These are phyloP conservation scores for Tardiomyces digboiensis DNA, from an alignment of 1,139 yeast species.

Conservation along the genomic window DNA sequence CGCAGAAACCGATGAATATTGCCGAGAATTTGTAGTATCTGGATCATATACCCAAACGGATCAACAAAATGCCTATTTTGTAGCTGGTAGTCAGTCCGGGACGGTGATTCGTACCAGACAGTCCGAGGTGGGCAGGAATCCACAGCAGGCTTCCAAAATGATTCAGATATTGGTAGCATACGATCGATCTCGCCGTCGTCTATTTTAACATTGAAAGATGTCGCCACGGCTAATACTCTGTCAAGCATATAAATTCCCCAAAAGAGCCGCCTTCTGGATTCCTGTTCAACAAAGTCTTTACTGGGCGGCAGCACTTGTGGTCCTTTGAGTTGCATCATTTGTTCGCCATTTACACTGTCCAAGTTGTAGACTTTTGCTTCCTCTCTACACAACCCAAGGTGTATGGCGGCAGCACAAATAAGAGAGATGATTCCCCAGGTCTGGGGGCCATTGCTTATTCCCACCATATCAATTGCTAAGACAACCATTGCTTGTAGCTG, in stretches of 20 bases:
- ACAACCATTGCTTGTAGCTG: conserved; percentile 13
- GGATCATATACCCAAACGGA: conserved; percentile 13
- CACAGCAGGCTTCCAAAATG: conserved; percentile 7
- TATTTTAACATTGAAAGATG: conserved; percentile 13
- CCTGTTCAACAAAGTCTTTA: conserved; percentile 10
- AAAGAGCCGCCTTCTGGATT: conserved; percentile 13
- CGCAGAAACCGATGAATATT: conserved; percentile 13
- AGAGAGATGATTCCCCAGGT: conserved; percentile 16
- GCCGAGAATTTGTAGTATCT: conserved; percentile 11
- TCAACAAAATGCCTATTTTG: conserved; percentile 6
- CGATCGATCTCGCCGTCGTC: conserved; percentile 11
- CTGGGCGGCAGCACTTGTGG: conserved; percentile 12
- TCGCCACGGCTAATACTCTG: conserved; percentile 14
- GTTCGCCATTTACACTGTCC: conserved; percentile 7
- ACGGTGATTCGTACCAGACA: conserved; percentile 8
- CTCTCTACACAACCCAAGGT: conserved; percentile 12
- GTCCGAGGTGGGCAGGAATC: conserved; percentile 6
- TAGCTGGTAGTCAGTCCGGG: conserved; percentile 6
- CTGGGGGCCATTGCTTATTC: conserved; percentile 16
- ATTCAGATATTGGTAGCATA: conserved; percentile 11
- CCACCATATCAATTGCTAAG: conserved; percentile 14
- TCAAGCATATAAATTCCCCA: conserved; percentile 16
- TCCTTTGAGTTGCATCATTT: conserved; percentile 5
- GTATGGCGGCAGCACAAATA: conserved; percentile 13
- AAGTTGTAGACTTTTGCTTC: neutral